A percentile compares a stretch with the other conserved stretches of the same genome.
phyloP scores from a whole-genome alignment of 768 basidiomycete genomes.

The Podaxis pistillaris region DNA sequence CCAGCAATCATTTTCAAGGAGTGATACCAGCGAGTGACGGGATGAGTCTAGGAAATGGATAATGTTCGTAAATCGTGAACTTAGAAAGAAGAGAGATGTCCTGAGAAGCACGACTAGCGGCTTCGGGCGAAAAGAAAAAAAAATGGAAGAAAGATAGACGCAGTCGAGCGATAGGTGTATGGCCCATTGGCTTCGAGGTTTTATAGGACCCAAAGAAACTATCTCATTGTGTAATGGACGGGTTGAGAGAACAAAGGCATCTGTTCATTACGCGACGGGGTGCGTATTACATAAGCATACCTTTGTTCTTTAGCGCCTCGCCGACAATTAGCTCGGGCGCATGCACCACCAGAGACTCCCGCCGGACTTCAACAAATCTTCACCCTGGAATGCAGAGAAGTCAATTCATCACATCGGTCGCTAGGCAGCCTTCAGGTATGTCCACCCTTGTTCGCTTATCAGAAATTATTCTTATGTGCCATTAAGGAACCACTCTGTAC shows the following conservation, averaged over 20 bases:
- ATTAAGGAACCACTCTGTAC: slow-evolving; percentile 5
- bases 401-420: not conserved
- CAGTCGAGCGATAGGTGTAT: slow-evolving; percentile 1
- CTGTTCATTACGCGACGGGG: not conserved
- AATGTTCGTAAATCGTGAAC: not conserved
- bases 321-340: not conserved
- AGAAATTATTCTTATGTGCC: slow-evolving; percentile 2
- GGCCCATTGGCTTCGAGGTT: not conserved
- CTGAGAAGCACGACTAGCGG: slow-evolving; percentile 28
- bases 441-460: not conserved
- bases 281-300: not conserved
- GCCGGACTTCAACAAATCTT: not conserved
- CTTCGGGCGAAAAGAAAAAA: not conserved
- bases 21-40: not conserved
- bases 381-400: not conserved
- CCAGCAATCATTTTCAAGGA: slow-evolving; percentile 59
- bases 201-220: not conserved
- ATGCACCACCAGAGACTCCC: not conserved
- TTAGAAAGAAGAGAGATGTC: not conserved
- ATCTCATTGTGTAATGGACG: not conserved
- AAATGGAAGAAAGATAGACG: not conserved
- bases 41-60: not conserved
- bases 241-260: not conserved
- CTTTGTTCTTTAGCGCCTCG: not conserved
- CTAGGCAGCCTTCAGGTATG: not conserved